These are phyloP conservation scores for Podospora australis DNA, from an alignment of 495 filamentous ascomycete genomes.

Conservation along the genomic window DNA sequence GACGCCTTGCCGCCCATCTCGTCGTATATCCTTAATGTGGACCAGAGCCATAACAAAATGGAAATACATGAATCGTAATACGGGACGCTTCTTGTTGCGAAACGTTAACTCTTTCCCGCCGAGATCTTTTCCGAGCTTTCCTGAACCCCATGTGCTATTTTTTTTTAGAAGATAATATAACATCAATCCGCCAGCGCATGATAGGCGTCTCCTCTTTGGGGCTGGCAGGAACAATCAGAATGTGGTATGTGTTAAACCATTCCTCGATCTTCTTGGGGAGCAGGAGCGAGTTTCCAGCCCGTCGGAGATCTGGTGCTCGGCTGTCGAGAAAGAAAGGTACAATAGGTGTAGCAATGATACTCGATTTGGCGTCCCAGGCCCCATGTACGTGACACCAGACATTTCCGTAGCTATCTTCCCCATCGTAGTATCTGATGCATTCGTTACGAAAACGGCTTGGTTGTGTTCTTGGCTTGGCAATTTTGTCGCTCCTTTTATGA, in stretches of 20 bases:
- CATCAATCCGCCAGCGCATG: conserved; percentile 4
- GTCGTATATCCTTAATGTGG: conserved; percentile 1
- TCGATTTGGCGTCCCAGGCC: background rate
- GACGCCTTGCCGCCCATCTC: conserved; percentile 2
- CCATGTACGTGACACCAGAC: conserved; percentile 6
- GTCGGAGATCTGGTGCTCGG: conserved; percentile 3
- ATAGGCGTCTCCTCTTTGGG: conserved; percentile 1
- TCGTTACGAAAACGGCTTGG: conserved; percentile 1
- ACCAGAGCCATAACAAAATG: conserved; percentile 13
- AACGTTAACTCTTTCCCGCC: conserved; percentile 3
- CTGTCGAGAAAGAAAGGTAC: conserved; percentile 14
- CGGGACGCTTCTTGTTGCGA: conserved; percentile 6
- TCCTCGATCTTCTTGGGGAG: background rate
- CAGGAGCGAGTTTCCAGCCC: conserved; percentile 1
- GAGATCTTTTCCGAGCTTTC: background rate
- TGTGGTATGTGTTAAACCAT: conserved; percentile 5
- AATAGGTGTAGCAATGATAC: conserved; percentile 5
- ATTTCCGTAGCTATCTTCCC: background rate
- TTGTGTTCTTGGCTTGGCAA: conserved; percentile 6
- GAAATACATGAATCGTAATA: conserved; percentile 9
- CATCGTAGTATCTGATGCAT: background rate
- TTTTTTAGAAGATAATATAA: background rate
- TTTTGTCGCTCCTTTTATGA: conserved; percentile 1
- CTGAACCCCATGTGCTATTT: background rate
- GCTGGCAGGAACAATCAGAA: conserved; percentile 7